These are phyloP conservation scores for Epichloe uncinata DNA, from an alignment of 2,329 filamentous ascomycete species.

Conservation along the genomic window DNA sequence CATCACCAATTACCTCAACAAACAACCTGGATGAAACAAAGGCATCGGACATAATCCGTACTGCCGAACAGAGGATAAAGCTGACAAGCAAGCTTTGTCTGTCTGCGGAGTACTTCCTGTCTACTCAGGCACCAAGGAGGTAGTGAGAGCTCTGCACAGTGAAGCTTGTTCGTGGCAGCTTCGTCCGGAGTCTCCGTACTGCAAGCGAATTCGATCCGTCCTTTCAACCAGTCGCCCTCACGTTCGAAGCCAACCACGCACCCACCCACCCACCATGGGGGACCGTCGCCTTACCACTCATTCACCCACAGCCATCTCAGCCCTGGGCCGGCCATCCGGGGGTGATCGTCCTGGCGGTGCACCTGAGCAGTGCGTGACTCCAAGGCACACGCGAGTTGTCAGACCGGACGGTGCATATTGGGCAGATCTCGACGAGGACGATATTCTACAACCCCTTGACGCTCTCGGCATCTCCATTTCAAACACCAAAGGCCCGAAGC, in stretches of 20 bases:
- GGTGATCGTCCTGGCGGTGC: background rate
- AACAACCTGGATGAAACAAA: too few species aligned
- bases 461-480: slow-evolving; percentile 14
- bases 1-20: background rate
- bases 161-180: too few species aligned
- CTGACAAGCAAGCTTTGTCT: too few species aligned
- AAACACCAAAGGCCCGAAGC: slow-evolving; percentile 15
- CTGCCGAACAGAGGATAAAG: too few species aligned
- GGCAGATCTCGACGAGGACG: slow-evolving; percentile 3
- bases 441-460: slow-evolving; percentile 16
- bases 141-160: too few species aligned
- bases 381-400: background rate
- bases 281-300: slow-evolving; percentile 3
- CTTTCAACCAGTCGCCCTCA: too few species aligned
- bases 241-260: too few species aligned
- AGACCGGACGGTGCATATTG: slow-evolving; percentile 1
- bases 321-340: background rate
- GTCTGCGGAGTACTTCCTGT: too few species aligned
- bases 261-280: slow-evolving; percentile 6
- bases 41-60: too few species aligned
- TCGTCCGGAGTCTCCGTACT: too few species aligned
- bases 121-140: too few species aligned
- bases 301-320: background rate
- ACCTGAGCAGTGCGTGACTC: slow-evolving; percentile 1
- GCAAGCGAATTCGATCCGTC: too few species aligned